These are phyloP conservation scores for Saposhnikovia divaricata DNA, from an alignment of 129 eudicot species.

Conservation along the genomic window DNA sequence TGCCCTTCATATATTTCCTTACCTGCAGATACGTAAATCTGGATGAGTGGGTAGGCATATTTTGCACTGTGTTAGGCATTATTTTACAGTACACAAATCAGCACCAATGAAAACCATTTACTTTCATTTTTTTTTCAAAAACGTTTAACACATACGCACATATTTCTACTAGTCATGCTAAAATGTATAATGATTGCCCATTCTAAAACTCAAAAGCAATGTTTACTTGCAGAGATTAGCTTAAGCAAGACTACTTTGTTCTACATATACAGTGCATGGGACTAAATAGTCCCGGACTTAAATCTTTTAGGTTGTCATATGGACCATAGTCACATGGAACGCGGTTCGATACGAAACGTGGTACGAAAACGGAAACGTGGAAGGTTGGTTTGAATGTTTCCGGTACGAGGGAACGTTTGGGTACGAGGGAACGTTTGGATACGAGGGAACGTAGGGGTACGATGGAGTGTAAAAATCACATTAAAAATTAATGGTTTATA, in stretches of 20 bases:
- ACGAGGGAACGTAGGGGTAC: no score
- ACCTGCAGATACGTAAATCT: slow-evolving; percentile 40
- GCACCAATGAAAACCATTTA: not conserved
- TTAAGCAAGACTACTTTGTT: not conserved
- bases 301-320: not conserved
- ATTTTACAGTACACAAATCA: not conserved
- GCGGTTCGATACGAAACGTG: no score
- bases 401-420: no score
- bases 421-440: no score
- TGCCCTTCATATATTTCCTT: slow-evolving; percentile 75
- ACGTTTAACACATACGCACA: not conserved
- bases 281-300: not conserved
- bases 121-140: not conserved
- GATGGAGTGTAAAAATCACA: no score
- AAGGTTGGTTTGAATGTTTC: no score
- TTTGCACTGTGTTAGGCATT: not conserved
- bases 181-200: not conserved
- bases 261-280: not conserved
- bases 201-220: not conserved
- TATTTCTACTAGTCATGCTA: not conserved
- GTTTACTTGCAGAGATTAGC: not conserved
- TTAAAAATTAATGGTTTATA: no score
- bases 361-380: no score
- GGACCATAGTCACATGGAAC: no score
- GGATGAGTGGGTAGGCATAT: not conserved